Percentiles rank a stretch among this genome's conserved stretches.
Conservation (phyloP, 1,139 yeast genomes). For the Arxiozyma slooffiae region DNA sequence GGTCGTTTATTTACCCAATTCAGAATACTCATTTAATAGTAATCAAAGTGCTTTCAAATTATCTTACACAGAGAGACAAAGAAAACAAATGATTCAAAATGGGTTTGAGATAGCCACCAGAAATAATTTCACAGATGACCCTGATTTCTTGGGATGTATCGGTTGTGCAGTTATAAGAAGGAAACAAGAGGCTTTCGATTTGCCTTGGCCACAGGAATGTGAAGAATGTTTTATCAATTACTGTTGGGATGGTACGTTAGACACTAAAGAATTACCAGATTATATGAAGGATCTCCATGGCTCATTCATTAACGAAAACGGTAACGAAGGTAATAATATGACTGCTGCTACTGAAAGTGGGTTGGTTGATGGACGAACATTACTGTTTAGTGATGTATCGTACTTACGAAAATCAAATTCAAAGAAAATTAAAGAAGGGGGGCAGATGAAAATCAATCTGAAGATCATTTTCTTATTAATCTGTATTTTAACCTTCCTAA, state of each 20-base stretch:
- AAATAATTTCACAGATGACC: conserved; percentile 61
- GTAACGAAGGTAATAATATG: conserved; percentile 2
- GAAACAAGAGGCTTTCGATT: conserved; percentile 62
- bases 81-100: conserved; percentile 54
- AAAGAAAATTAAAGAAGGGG: conserved; percentile 1
- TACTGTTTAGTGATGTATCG: conserved; percentile 4
- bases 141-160: conserved; percentile 69
- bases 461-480: conserved; percentile 10
- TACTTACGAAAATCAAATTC: conserved; percentile 11
- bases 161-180: conserved; percentile 86
- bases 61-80: conserved; percentile 52
- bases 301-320: conserved; percentile 13
- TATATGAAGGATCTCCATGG: conserved; percentile 13
- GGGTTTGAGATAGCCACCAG: conserved; percentile 76
- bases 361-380: conserved; percentile 1
- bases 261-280: conserved; percentile 12
- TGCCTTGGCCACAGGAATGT: conserved; percentile 36
- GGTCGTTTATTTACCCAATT: conserved; percentile 69
- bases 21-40: conserved; percentile 56
- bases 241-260: conserved; percentile 14
- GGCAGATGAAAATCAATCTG: conserved; percentile 4
- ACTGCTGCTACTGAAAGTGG: neutral
- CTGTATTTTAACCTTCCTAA: conserved; percentile 9
- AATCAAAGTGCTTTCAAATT: conserved; percentile 68
- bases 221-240: conserved; percentile 41